Evolutionary conservation across 2,329 filamentous ascomycete species (phyloP).

Genomic region (Rhytidhysteron rufulum): DNA sequence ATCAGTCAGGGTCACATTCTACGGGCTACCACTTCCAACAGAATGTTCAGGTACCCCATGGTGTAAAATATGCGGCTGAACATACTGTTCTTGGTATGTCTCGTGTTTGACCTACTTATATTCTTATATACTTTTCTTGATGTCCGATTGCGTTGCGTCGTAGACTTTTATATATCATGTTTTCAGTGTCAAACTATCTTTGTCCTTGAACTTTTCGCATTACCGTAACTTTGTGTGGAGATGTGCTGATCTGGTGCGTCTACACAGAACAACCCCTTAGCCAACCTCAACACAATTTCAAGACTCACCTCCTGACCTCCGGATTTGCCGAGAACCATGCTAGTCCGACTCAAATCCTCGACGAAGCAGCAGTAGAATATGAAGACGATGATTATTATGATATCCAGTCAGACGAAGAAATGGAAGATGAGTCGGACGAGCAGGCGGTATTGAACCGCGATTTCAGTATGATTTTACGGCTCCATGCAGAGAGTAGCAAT

Average conservation of each 20-base stretch:
- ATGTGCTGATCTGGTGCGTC: slow-evolving; percentile 19
- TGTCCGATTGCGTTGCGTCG: slow-evolving; percentile 13
- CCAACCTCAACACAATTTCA: slow-evolving; percentile 9
- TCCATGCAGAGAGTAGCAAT: slow-evolving; percentile 32
- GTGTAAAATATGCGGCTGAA: slow-evolving; percentile 36
- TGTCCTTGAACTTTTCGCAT: background rate
- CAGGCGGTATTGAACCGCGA: slow-evolving; percentile 25
- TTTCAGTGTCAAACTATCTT: slow-evolving; percentile 3
- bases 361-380: slow-evolving; percentile 39
- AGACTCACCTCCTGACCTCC: slow-evolving; percentile 18
- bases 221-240: background rate
- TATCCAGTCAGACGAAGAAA: slow-evolving; percentile 46
- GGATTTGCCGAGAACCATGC: slow-evolving; percentile 37
- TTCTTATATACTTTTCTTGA: slow-evolving; percentile 25
- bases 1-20: slow-evolving; percentile 23
- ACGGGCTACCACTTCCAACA: slow-evolving; percentile 21
- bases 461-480: slow-evolving; percentile 33
- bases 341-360: slow-evolving; percentile 32
- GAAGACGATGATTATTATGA: slow-evolving; percentile 50
- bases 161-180: slow-evolving; percentile 14
- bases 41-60: slow-evolving; percentile 31
- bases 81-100: slow-evolving; percentile 38
- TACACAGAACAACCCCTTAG: slow-evolving; percentile 21
- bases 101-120: slow-evolving; percentile 34
- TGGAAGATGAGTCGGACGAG: slow-evolving; percentile 22